Evolutionary conservation across 139 green algal genomes (phyloP).

Genomic region (Chlorella sp.): DNA sequence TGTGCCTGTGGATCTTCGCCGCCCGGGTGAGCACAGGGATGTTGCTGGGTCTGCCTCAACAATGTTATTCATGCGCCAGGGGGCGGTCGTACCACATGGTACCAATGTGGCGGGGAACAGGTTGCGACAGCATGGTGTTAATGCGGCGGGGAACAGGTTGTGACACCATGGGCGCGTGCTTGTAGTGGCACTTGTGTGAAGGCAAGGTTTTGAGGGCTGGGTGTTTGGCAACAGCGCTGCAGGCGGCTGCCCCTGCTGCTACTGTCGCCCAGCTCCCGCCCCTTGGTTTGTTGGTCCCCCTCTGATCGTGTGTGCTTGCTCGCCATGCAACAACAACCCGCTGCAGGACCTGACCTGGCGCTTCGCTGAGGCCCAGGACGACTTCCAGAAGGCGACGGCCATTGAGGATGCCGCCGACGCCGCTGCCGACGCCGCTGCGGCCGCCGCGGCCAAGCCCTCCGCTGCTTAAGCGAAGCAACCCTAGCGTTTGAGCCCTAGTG

Average conservation of each 20-base stretch:
- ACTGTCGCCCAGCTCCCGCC: too few species aligned
- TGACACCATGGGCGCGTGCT: too few species aligned
- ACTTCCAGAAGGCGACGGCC: background rate
- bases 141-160: too few species aligned
- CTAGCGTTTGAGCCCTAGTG: background rate
- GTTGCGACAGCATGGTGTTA: too few species aligned
- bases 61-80: background rate
- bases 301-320: background rate
- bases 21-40: slow-evolving; percentile 54
- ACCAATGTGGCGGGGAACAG: too few species aligned
- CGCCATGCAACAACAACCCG: background rate
- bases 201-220: too few species aligned
- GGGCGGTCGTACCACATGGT: too few species aligned
- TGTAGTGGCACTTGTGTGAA: too few species aligned
- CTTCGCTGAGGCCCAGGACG: slow-evolving; percentile 37
- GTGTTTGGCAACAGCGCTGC: too few species aligned
- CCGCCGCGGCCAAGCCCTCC: slow-evolving; percentile 17
- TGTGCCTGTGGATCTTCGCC: slow-evolving; percentile 90
- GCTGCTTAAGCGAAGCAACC: background rate
- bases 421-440: background rate
- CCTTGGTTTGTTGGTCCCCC: too few species aligned
- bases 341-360: slow-evolving; percentile 38
- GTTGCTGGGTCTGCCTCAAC: background rate
- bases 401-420: background rate
- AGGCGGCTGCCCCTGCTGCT: too few species aligned